A percentile compares a stretch with the other conserved stretches of the same genome.
phyloP scores from a whole-genome alignment of 345 rosid species.

The Eutrema yunnanense region DNA sequence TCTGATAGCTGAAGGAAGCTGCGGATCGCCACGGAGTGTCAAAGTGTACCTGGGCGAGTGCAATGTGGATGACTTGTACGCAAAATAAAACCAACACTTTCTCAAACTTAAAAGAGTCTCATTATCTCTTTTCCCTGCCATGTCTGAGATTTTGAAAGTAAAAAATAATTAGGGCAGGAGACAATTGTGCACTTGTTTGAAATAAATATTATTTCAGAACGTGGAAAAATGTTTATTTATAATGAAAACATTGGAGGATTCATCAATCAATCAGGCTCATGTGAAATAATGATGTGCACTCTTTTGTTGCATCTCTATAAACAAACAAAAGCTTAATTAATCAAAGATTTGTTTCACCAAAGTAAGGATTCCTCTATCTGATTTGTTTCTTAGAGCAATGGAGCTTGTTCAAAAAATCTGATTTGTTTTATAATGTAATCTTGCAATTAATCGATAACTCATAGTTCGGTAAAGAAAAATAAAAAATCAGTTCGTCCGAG shows the following conservation, averaged over 20 bases:
- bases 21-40: slow-evolving; percentile 89
- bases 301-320: background rate
- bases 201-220: slow-evolving; percentile 7
- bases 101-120: background rate
- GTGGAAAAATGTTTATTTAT: background rate
- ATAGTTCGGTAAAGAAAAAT: background rate
- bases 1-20: slow-evolving; percentile 81
- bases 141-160: background rate
- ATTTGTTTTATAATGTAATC: background rate
- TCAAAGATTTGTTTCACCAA: too few species aligned
- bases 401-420: too few species aligned
- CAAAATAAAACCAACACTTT: slow-evolving; percentile 18
- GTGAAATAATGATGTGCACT: background rate
- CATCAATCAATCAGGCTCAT: background rate
- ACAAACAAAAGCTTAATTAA: background rate
- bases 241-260: background rate
- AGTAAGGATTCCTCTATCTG: background rate
- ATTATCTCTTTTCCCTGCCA: slow-evolving; percentile 7
- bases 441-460: slow-evolving; percentile 5
- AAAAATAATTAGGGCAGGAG: slow-evolving; percentile 10
- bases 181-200: slow-evolving; percentile 14
- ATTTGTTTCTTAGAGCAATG: background rate
- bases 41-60: slow-evolving; percentile 87
- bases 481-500: background rate
- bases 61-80: slow-evolving; percentile 62